Percentiles rank a stretch among this genome's conserved stretches.
Evolutionary conservation across 768 basidiomycete genomes (phyloP).

Genomic region (Suillus hirtellus): DNA sequence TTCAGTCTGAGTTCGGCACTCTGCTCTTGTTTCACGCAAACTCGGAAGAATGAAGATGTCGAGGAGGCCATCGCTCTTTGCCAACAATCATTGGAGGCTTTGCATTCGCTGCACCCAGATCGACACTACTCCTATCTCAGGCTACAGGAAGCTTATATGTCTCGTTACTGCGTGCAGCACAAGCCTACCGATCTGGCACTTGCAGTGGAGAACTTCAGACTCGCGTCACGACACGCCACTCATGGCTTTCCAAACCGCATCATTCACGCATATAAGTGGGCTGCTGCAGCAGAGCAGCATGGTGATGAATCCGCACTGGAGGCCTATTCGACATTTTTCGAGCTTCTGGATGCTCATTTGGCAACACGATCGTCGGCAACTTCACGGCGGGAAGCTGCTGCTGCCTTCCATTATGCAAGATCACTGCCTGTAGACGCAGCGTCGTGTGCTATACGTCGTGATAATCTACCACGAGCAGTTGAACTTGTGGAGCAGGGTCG

Average conservation of each 20-base stretch:
- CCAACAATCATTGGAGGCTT: background rate
- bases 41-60: background rate
- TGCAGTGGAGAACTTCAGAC: background rate
- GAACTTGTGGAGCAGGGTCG: too few relatives aligned
- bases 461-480: too few relatives aligned
- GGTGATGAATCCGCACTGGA: background rate
- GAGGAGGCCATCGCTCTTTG: background rate
- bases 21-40: background rate
- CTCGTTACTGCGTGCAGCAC: background rate
- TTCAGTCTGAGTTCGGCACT: background rate
- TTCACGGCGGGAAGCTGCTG: too few relatives aligned
- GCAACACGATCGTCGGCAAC: background rate
- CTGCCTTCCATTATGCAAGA: too few relatives aligned
- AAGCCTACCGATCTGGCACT: background rate
- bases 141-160: background rate
- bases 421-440: too few relatives aligned
- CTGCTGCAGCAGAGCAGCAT: too few relatives aligned
- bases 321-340: constrained; percentile 4
- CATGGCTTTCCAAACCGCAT: background rate
- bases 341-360: constrained; percentile 8
- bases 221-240: background rate
- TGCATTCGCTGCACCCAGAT: background rate
- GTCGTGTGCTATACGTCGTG: too few relatives aligned
- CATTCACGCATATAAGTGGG: background rate
- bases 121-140: background rate